phyloP scores from a whole-genome alignment of 768 basidiomycete genomes.

The Hericium alpestre region DNA sequence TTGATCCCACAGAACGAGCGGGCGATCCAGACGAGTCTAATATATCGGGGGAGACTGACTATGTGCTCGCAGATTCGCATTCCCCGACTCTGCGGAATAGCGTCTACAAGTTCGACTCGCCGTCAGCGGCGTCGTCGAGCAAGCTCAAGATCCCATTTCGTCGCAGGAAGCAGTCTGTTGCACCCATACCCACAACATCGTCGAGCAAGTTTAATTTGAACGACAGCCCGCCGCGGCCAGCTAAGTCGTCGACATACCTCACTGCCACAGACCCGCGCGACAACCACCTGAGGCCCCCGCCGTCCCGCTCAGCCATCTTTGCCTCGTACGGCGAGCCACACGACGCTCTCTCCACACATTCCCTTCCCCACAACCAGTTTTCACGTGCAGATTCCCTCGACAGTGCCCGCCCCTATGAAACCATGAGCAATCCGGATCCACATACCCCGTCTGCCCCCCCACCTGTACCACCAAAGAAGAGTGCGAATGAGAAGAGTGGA shows the following conservation, averaged over 20 bases:
- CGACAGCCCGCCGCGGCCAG: conserved; percentile 24
- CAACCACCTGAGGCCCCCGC: conserved; percentile 40
- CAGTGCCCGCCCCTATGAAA: conserved; percentile 11
- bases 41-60: conserved; percentile 9
- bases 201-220: conserved; percentile 14
- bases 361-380: conserved; percentile 36
- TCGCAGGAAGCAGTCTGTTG: conserved; percentile 22
- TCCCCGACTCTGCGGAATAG: conserved; percentile 2
- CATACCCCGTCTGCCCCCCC: conserved; percentile 4
- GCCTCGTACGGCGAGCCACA: conserved; percentile 43
- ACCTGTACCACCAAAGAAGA: conserved; percentile 12
- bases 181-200: conserved; percentile 14
- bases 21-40: conserved; percentile 2
- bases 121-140: conserved; percentile 27
- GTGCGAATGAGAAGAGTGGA: conserved; percentile 22
- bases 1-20: conserved; percentile 2
- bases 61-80: conserved; percentile 10
- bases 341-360: conserved; percentile 48
- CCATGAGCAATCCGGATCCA: conserved; percentile 11
- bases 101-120: conserved; percentile 5
- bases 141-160: conserved; percentile 37
- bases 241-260: conserved; percentile 1
- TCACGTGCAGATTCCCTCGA: background rate
- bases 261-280: conserved; percentile 33
- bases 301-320: conserved; percentile 56